Evolutionary conservation across 768 basidiomycete genomes (phyloP), one percentile per base, ranked within the genome.

Genomic region (Tricholomella constricta): DNA sequence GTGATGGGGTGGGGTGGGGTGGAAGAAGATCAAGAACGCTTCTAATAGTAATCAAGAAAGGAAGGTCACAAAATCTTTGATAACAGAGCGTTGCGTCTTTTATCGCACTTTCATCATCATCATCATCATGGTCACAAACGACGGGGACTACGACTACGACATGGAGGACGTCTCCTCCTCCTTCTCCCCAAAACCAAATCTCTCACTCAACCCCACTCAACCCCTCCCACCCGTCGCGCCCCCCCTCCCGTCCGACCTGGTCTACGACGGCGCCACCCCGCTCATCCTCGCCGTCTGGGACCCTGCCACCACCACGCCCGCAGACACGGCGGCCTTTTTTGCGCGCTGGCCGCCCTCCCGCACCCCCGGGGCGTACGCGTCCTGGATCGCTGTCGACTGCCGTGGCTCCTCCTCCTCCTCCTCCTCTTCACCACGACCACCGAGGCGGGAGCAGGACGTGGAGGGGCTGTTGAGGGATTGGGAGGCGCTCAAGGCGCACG

Each of bases 281-380:
- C 43, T 63, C 9, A 58, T 63, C n/a, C 59, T 61, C 31, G 48
- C 54, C 8, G 23, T 63, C 51, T 67, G 64, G 65, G 61, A 66
- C 22, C 57, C 63, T 9, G 10, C 10, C 45, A 64, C 52, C 26
- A 65, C 67, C 4, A 65, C 60, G 9, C 48, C 60, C 7, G 52
- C 56, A 4, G 61, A 61, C 25, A 45, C 73, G 8, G 48, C 68
- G 17, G 51, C 64, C 5, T 74, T 71, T 42, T 48, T 70, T 6
- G 47, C 63, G 2, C 68, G 72, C 19, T 76, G 73, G 72, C 71
- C 72, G 25, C 75, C 75, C 1, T 74, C 71, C 45, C 65, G 65
- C 14, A 74, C 70, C 2, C 69, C 70, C 23, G 26, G 50, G 5
- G 47, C 55, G 8, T 69, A 68, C 34, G 68, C 68, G 6, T 64